These are phyloP conservation scores for Penicillium waksmanii DNA, from an alignment of 495 filamentous ascomycete genomes.

Conservation along the genomic window DNA sequence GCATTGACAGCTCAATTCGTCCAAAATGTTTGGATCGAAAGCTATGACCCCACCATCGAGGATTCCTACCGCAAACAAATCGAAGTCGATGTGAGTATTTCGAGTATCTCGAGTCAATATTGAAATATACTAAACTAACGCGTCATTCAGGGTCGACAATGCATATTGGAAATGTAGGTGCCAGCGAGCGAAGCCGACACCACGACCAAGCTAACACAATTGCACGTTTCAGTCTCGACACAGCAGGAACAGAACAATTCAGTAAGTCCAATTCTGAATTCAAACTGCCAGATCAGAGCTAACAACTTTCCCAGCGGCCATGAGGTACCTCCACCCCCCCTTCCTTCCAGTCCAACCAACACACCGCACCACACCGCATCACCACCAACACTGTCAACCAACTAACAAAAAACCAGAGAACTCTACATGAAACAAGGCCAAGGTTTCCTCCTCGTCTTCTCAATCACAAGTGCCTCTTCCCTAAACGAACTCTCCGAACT, in stretches of 20 bases:
- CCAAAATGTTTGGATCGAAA: conserved; percentile 99
- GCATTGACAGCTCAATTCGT: conserved; percentile 85
- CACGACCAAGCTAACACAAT: conserved; percentile 7
- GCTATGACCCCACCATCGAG: conserved; percentile 98
- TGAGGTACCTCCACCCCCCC: conserved; percentile 59
- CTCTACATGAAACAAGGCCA: conserved; percentile 97
- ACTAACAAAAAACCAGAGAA: conserved; percentile 58
- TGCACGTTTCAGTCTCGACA: conserved; percentile 71
- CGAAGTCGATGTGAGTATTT: conserved; percentile 78
- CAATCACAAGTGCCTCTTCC: conserved; percentile 86
- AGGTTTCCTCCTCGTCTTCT: conserved; percentile 97
- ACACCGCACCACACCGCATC: not conserved
- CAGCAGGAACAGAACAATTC: conserved; percentile 97
- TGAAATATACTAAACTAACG: not conserved
- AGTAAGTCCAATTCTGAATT: conserved; percentile 58
- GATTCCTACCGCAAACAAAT: conserved; percentile 96
- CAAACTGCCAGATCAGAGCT: conserved; percentile 29
- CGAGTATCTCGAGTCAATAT: not conserved
- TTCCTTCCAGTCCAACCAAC: not conserved
- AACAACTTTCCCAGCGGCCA: conserved; percentile 57
- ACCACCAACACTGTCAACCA: not conserved
- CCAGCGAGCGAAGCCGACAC: not conserved
- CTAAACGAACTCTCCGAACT: conserved; percentile 85
- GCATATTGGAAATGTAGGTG: conserved; percentile 91
- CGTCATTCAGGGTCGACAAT: conserved; percentile 78